Evolutionary conservation across 2,329 filamentous ascomycete species (phyloP).

Genomic region (Tolypocladium ovalisporum): DNA sequence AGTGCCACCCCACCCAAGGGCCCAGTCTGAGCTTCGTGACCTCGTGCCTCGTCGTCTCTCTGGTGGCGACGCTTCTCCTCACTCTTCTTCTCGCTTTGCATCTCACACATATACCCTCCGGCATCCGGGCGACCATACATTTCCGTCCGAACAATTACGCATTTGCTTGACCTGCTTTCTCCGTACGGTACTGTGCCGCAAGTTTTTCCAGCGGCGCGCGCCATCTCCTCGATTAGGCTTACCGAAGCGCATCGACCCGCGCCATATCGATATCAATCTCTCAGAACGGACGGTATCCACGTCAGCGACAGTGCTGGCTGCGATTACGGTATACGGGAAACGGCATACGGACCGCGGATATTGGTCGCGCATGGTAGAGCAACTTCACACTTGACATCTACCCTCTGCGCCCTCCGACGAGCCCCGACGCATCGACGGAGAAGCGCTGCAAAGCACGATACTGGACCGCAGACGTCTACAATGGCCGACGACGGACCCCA

Average conservation of each 20-base stretch:
- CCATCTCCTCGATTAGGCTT: neutral
- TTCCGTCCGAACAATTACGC: neutral
- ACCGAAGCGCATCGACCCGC: neutral
- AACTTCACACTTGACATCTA: neutral
- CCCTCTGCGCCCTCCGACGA: neutral
- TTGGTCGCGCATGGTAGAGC: neutral
- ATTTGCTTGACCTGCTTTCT: neutral
- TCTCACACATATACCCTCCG: neutral
- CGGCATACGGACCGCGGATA: neutral
- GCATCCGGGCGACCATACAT: neutral
- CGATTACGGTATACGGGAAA: too few species aligned
- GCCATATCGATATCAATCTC: neutral
- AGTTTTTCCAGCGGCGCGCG: too few species aligned
- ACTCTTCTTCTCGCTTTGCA: neutral
- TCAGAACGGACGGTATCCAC: neutral
- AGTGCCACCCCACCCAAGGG: neutral
- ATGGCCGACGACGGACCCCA: constrained; percentile 37
- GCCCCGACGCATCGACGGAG: neutral
- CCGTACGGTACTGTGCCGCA: neutral
- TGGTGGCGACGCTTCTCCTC: neutral
- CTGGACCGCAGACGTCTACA: neutral
- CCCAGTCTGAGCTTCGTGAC: neutral
- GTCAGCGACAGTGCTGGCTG: neutral
- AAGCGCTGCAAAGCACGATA: neutral
- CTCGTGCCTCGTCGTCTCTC: neutral